Conservation (phyloP, 306 rosid species). For the Prunus mongolica region DNA sequence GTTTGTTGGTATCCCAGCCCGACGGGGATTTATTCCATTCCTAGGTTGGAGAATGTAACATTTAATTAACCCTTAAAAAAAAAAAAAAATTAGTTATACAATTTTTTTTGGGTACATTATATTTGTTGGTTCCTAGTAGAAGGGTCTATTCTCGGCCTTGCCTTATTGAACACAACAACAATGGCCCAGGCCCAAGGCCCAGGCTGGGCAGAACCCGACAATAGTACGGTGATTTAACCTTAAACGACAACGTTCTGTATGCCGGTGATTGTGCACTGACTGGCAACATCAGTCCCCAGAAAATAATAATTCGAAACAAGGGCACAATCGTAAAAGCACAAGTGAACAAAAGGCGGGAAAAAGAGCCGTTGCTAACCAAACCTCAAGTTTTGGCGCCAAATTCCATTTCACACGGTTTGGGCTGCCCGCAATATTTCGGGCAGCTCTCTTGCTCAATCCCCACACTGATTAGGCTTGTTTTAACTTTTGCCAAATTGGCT, state of each 20-base stretch:
- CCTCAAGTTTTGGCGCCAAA: constrained; percentile 46
- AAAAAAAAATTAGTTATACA: too few species aligned
- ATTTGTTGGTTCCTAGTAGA: too few species aligned
- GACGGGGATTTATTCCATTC: too few species aligned
- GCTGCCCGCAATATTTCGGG: constrained; percentile 83
- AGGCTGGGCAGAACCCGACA: neutral
- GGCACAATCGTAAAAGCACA: constrained; percentile 17
- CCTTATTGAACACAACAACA: neutral
- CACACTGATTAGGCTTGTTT: neutral
- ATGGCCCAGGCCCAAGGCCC: constrained; percentile 13
- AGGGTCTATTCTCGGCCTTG: neutral
- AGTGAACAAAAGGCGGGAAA: constrained; percentile 65
- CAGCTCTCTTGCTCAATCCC: constrained; percentile 31
- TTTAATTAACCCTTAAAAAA: too few species aligned
- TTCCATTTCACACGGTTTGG: constrained; percentile 29
- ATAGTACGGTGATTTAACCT: neutral
- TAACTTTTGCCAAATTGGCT: constrained; percentile 30
- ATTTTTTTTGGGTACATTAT: too few species aligned
- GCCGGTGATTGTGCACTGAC: constrained; percentile 37
- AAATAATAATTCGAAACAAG: constrained; percentile 25
- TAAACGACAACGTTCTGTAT: constrained; percentile 38
- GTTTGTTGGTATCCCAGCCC: too few species aligned
- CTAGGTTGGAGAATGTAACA: too few species aligned
- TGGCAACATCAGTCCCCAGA: constrained; percentile 41
- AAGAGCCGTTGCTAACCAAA: constrained; percentile 82